These are phyloP conservation scores for Acacia crassicarpa DNA, from an alignment of 306 rosid species.

Conservation along the genomic window DNA sequence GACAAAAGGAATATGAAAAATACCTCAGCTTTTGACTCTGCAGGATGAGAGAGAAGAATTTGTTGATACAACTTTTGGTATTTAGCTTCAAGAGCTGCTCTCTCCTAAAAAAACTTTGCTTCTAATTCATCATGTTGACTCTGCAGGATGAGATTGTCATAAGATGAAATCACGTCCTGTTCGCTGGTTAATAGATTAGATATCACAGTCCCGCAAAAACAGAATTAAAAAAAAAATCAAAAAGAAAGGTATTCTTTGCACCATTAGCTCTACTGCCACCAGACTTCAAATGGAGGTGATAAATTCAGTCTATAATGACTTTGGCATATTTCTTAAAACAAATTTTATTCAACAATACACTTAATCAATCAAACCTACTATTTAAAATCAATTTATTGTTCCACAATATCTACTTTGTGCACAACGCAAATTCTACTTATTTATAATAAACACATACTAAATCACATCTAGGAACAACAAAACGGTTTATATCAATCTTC, in stretches of 20 bases:
- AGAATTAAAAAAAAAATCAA: background rate
- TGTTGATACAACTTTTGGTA: conserved; percentile 85
- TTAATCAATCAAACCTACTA: background rate
- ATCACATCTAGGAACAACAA: background rate
- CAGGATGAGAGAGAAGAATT: too few relatives aligned
- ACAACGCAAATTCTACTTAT: background rate
- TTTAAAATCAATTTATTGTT: background rate
- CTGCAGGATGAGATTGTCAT: conserved; percentile 35
- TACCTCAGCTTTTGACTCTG: too few relatives aligned
- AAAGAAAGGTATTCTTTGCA: background rate
- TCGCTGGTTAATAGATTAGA: background rate
- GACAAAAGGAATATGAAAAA: too few relatives aligned
- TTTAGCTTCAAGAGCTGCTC: conserved; percentile 90
- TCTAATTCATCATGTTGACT: conserved; percentile 82
- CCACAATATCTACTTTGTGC: background rate
- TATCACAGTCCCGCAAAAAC: background rate
- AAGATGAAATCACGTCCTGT: background rate
- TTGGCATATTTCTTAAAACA: background rate
- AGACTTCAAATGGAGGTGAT: background rate
- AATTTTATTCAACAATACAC: background rate
- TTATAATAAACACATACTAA: background rate
- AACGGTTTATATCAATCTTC: background rate
- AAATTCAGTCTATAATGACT: background rate
- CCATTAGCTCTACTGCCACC: background rate
- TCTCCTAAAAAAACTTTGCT: conserved; percentile 84